Evolutionary conservation across 2,329 filamentous ascomycete species (phyloP).

Genomic region (Zalaria sp.): DNA sequence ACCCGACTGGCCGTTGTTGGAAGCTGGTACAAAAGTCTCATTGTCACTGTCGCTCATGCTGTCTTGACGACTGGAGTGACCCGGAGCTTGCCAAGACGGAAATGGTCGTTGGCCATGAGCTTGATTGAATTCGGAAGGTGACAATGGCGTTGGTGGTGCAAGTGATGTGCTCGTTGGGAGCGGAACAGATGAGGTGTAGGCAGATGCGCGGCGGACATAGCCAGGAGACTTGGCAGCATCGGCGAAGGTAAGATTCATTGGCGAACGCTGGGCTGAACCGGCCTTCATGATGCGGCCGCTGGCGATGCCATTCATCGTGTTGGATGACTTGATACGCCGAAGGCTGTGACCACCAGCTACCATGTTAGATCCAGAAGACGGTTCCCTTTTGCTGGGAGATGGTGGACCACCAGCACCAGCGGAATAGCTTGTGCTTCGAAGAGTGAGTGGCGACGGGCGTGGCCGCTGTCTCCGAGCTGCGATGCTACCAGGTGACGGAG

Average conservation of each 20-base stretch:
- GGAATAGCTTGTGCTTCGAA: conserved; percentile 28
- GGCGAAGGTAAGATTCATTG: conserved; percentile 29
- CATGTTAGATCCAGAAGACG: conserved; percentile 20
- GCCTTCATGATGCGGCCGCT: conserved; percentile 33
- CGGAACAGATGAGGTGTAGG: neutral
- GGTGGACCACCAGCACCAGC: conserved; percentile 18
- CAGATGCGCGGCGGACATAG: conserved; percentile 21
- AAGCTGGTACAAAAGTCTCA: conserved; percentile 4
- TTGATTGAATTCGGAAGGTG: conserved; percentile 24
- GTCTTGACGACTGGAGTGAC: conserved; percentile 21
- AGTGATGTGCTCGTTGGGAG: conserved; percentile 20
- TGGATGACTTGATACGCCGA: conserved; percentile 34
- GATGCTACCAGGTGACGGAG: conserved; percentile 21
- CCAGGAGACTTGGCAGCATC: conserved; percentile 34
- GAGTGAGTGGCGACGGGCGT: conserved; percentile 24
- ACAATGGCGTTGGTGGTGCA: conserved; percentile 34
- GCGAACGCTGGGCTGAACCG: conserved; percentile 33
- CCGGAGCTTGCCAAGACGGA: conserved; percentile 24
- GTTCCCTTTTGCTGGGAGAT: conserved; percentile 36
- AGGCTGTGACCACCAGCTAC: conserved; percentile 21
- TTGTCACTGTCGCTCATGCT: conserved; percentile 23
- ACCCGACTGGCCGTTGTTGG: conserved; percentile 10
- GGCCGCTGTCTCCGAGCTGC: conserved; percentile 25
- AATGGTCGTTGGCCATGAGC: conserved; percentile 15
- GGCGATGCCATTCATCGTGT: conserved; percentile 25